Base-by-base conservation (phyloP, 1,139 yeast genomes). In the Lodderomyces theae region DNA sequence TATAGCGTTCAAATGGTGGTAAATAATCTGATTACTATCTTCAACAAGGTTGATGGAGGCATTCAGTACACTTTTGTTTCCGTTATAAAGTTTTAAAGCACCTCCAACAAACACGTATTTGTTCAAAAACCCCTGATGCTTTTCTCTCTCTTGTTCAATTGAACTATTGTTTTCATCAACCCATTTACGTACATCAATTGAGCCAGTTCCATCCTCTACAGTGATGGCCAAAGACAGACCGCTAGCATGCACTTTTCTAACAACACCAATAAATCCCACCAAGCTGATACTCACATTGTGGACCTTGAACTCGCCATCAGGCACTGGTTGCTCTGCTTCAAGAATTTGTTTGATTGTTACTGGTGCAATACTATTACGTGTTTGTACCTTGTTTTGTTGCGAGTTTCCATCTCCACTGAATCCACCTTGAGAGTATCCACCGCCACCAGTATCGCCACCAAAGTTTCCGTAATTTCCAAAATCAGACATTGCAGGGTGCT, bases 171-270 rank as follows among this genome's bases (percentile, higher is more conserved):
- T 70, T 26, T 79, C 80, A 47, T 82, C 82, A 37, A 78, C 67
- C 90, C 94, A 86, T 50, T 76, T 74, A 51, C 86, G 76, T 33
- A 86, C 74, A 35, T 84, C 88, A 17, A 82, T 66, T 3, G 80
- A 70, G 0, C 95, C 95, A 0, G 96, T 85, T 3, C 96, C 95
- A 57, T 90, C 97, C 53, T 88, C 96, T 16, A 88, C 57, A 21
- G 82, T 76, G 43, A 85, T 61, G 11, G 68, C 64, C 31, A 82
- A 64, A 8, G 77, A 69, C 16, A 82, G 70, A 0, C 82, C 72
- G 38, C 74, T 74, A 40, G 77, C 78, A 11, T 72, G 74, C 19
- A 83, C 75, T 43, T 76, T 74, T 51, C 89, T 71, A 32, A 84
- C 71, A 26, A 80, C 77, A 1, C 87, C 95, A 12, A 82, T 80